These are phyloP conservation scores for Lycium barbarum DNA, from an alignment of 257 asterid genomes.

Conservation along the genomic window DNA sequence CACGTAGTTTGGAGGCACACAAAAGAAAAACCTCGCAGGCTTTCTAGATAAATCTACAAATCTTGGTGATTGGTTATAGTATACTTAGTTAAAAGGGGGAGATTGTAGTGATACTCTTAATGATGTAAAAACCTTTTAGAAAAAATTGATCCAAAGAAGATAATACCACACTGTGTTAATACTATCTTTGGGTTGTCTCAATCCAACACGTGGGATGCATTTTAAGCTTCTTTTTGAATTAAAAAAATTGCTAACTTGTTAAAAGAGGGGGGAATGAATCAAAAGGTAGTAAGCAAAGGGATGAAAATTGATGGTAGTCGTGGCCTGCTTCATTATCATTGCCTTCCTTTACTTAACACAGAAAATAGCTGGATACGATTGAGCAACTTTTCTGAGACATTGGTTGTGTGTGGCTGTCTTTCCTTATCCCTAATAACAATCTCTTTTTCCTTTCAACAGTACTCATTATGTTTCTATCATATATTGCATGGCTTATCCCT, in stretches of 20 bases:
- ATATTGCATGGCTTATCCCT: slow-evolving; percentile 45
- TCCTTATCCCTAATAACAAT: slow-evolving; percentile 66
- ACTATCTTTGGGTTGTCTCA: not conserved
- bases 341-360: slow-evolving; percentile 52
- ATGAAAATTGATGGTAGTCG: slow-evolving; percentile 61
- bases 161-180: not conserved
- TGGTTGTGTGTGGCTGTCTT: slow-evolving; percentile 91
- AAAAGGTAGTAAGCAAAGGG: not conserved
- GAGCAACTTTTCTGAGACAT: slow-evolving; percentile 55
- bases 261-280: slow-evolving; percentile 5
- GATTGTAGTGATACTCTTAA: not conserved
- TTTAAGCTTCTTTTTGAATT: not conserved
- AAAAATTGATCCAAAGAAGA: not conserved
- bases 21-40: not conserved
- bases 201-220: slow-evolving; percentile 25
- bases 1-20: not conserved
- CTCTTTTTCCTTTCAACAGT: slow-evolving; percentile 17
- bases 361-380: slow-evolving; percentile 48
- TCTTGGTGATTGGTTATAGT: not conserved
- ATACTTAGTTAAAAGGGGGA: not conserved
- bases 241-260: slow-evolving; percentile 6
- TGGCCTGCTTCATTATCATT: slow-evolving; percentile 60
- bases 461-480: slow-evolving; percentile 40
- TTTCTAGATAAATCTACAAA: not conserved
- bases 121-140: not conserved